Percentiles rank a stretch among this genome's conserved stretches.
Conservation (phyloP, 495 filamentous ascomycete species). For the Hypoxylon fragiforme region DNA sequence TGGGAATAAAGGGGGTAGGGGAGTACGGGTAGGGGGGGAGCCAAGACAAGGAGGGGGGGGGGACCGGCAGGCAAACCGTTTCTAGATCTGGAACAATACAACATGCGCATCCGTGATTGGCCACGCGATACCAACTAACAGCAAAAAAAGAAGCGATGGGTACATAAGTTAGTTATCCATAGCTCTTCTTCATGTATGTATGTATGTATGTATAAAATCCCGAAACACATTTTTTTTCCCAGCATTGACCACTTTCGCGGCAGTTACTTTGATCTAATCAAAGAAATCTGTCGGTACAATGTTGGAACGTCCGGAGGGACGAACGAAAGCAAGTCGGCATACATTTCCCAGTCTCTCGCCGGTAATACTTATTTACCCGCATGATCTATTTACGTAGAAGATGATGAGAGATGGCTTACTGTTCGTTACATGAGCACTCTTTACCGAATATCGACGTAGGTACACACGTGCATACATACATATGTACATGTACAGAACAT, state of each 20-base stretch:
- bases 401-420: conserved; percentile 24
- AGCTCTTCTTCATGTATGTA: too few relatives aligned
- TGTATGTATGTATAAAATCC: conserved; percentile 19
- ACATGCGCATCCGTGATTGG: conserved; percentile 14
- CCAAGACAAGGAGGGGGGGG: conserved; percentile 20
- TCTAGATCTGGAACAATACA: conserved; percentile 27
- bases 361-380: conserved; percentile 33
- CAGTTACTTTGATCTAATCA: conserved; percentile 29
- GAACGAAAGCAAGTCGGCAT: conserved; percentile 20
- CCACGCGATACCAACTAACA: conserved; percentile 21
- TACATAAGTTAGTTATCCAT: too few relatives aligned
- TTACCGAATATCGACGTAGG: too few relatives aligned
- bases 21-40: too few relatives aligned
- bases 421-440: conserved; percentile 24
- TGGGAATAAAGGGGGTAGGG: too few relatives aligned
- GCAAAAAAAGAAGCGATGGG: conserved; percentile 10
- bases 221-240: conserved; percentile 14
- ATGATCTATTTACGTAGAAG: too few relatives aligned
- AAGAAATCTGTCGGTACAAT: conserved; percentile 22
- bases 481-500: too few relatives aligned
- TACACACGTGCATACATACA: too few relatives aligned
- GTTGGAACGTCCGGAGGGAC: conserved; percentile 14
- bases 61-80: conserved; percentile 12
- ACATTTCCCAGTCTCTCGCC: conserved; percentile 10
- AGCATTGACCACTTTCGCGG: conserved; percentile 29